Evolutionary conservation across 768 basidiomycete genomes (phyloP).

Genomic region (Russula vinacea): DNA sequence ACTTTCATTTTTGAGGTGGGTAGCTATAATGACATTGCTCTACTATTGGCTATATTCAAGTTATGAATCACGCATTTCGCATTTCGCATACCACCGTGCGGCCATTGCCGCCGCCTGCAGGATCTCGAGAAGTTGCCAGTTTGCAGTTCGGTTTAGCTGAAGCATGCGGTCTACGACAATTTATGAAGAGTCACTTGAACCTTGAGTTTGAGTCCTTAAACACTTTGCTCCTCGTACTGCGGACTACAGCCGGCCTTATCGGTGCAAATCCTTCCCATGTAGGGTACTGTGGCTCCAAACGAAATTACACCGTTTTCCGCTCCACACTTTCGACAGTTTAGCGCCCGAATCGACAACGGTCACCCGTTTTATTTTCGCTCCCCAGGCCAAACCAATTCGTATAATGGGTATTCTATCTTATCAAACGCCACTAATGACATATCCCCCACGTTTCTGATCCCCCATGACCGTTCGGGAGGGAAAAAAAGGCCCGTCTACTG

Average conservation of each 20-base stretch:
- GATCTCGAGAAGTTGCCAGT: neutral
- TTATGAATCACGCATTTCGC: too few species aligned
- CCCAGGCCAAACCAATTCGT: slow-evolving; percentile 6
- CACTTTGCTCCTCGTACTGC: too few species aligned
- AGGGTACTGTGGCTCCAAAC: neutral
- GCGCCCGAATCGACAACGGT: neutral
- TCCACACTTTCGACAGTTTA: neutral
- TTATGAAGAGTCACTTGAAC: too few species aligned
- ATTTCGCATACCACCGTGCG: neutral
- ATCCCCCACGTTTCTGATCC: neutral
- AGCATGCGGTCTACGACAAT: too few species aligned
- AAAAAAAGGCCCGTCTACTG: neutral
- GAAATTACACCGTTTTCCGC: neutral
- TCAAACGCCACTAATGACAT: slow-evolving; percentile 21
- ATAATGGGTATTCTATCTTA: neutral
- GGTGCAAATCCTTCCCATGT: neutral
- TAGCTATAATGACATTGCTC: neutral
- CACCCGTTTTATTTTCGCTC: neutral
- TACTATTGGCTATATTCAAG: neutral
- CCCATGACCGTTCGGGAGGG: slow-evolving; percentile 1
- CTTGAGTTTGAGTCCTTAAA: too few species aligned
- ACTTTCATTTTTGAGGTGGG: too few species aligned
- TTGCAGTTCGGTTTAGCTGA: neutral
- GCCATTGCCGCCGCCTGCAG: neutral
- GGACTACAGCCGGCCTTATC: neutral